Conservation (phyloP, 2,329 filamentous ascomycete genomes). For the Nemania diffusa region DNA sequence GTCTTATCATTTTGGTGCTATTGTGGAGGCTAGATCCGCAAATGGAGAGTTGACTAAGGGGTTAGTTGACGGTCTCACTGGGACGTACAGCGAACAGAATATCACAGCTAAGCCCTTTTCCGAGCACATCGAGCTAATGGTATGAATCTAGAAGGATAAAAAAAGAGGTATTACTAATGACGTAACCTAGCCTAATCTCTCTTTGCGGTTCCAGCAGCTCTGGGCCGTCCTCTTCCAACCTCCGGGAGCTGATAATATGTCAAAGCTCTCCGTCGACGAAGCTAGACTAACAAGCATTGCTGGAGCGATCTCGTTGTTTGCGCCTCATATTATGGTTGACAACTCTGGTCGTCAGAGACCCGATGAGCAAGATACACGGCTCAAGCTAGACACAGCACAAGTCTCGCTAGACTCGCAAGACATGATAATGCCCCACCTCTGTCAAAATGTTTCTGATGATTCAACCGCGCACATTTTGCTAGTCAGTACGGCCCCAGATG, state of each 20-base stretch:
- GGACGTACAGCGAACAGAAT: not conserved
- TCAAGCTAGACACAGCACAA: not conserved
- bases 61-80: constrained; percentile 10
- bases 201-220: constrained; percentile 17
- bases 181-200: constrained; percentile 8
- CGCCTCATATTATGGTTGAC: not conserved
- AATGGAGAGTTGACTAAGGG: not conserved
- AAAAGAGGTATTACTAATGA: not conserved
- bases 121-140: not conserved
- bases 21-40: not conserved
- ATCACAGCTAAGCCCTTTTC: not conserved
- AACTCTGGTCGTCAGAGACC: not conserved
- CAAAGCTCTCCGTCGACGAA: not conserved
- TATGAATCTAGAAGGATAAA: not conserved
- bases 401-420: not conserved
- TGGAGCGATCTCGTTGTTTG: constrained; percentile 10
- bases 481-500: not conserved
- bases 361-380: not conserved
- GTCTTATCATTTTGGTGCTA: not conserved
- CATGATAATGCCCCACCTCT: not conserved
- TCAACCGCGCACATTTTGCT: constrained; percentile 9
- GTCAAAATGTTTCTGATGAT: not conserved
- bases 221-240: constrained; percentile 26
- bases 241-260: not conserved
- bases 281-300: not conserved